Evolutionary conservation across 441 rosid genomes (phyloP).

Genomic region (Viola pubescens): DNA sequence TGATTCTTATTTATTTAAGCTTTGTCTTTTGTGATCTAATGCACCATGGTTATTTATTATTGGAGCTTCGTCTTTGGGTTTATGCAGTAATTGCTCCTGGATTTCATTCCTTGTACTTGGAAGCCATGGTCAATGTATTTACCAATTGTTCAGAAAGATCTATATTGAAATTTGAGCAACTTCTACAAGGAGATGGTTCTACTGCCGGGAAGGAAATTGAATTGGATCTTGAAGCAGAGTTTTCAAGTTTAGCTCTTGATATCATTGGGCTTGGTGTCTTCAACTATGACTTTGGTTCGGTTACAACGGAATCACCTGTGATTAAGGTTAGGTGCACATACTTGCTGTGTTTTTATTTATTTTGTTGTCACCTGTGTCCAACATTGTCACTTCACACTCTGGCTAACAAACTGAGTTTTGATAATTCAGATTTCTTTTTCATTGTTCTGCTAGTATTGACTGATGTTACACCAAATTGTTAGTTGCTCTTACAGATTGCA

Average conservation of each 20-base stretch:
- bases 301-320: slow-evolving; percentile 88
- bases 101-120: slow-evolving; percentile 74
- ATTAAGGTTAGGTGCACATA: slow-evolving; percentile 52
- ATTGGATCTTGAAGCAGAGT: slow-evolving; percentile 90
- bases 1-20: no score
- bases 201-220: slow-evolving; percentile 40
- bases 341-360: not conserved
- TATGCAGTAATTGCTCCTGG: slow-evolving; percentile 85
- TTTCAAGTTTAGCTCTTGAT: slow-evolving; percentile 91
- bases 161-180: slow-evolving; percentile 59
- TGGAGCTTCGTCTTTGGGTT: slow-evolving; percentile 10
- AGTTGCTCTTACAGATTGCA: not conserved
- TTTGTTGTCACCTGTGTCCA: slow-evolving; percentile 4
- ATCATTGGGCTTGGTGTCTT: slow-evolving; percentile 91
- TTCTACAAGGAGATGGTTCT: slow-evolving; percentile 36
- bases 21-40: not conserved
- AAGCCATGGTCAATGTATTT: slow-evolving; percentile 84
- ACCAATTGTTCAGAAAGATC: slow-evolving; percentile 75
- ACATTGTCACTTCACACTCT: no score
- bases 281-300: slow-evolving; percentile 90
- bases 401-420: not conserved
- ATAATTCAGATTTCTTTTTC: not conserved
- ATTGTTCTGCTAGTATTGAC: not conserved
- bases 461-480: not conserved
- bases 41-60: slow-evolving; percentile 1